A percentile compares a stretch with the other conserved stretches of the same genome.
phyloP scores from a whole-genome alignment of 306 rosid genomes.

The Abrus precatorius region DNA sequence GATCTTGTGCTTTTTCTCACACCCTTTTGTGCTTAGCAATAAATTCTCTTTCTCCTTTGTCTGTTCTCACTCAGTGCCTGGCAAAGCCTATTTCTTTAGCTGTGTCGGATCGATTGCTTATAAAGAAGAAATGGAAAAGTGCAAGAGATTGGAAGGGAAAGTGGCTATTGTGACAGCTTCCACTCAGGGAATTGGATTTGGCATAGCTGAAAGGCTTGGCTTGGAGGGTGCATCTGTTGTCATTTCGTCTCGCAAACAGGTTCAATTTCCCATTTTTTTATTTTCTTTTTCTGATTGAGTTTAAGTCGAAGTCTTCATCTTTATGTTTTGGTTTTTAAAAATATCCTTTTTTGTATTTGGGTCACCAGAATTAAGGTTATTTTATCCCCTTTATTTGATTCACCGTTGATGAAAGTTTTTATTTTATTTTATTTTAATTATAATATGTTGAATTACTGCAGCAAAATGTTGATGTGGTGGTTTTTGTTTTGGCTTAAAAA shows the following conservation, averaged over 20 bases:
- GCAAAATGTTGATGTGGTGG: too few relatives aligned
- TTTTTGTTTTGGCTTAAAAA: background rate
- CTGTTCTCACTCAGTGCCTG: background rate
- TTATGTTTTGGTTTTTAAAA: background rate
- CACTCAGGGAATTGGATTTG: slow-evolving; percentile 91
- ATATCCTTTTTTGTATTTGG: background rate
- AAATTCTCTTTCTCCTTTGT: too few relatives aligned
- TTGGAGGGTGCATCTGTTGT: slow-evolving; percentile 89
- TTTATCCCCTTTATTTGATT: background rate
- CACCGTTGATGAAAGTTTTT: background rate
- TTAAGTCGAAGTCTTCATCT: background rate
- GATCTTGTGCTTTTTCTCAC: too few relatives aligned
- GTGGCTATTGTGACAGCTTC: slow-evolving; percentile 88
- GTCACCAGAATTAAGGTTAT: background rate
- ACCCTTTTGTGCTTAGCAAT: too few relatives aligned
- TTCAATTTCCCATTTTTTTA: background rate
- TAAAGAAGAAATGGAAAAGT: slow-evolving; percentile 56
- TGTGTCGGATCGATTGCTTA: background rate
- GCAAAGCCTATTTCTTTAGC: background rate
- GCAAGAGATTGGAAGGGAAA: slow-evolving; percentile 72
- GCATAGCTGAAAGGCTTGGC: slow-evolving; percentile 85
- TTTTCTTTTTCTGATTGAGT: background rate
- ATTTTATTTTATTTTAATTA: too few relatives aligned
- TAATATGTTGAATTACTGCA: too few relatives aligned
- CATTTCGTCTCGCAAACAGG: slow-evolving; percentile 90